phyloP scores from a whole-genome alignment of 176 grass and related monocot genomes.

The Aegilops umbellulata region DNA sequence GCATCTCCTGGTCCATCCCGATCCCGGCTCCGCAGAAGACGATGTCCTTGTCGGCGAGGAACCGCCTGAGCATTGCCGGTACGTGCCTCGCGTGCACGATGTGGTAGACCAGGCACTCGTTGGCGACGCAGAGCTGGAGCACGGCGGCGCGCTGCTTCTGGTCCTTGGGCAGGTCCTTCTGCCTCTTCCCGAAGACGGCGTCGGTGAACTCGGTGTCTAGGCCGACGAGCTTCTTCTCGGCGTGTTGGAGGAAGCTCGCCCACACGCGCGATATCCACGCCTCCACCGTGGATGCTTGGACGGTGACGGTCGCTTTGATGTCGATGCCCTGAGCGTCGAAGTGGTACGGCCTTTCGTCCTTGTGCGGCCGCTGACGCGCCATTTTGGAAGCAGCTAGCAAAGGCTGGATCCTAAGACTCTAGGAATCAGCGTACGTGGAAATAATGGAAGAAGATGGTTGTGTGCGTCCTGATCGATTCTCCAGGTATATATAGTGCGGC shows the following conservation, averaged over 20 bases:
- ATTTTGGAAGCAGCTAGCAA: too few species aligned
- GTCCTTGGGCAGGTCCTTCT: neutral
- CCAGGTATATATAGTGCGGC: too few species aligned
- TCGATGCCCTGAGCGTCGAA: neutral
- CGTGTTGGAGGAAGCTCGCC: neutral
- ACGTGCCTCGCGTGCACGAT: neutral
- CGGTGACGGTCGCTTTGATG: neutral
- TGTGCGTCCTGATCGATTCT: too few species aligned
- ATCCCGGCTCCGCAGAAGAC: neutral
- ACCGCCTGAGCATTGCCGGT: neutral
- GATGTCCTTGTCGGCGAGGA: neutral
- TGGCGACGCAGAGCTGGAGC: neutral
- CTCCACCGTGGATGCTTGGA: neutral
- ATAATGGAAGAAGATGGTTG: too few species aligned
- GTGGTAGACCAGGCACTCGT: neutral
- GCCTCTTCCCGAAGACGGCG: neutral
- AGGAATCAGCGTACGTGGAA: too few species aligned
- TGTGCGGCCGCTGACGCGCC: too few species aligned
- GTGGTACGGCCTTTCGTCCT: too few species aligned
- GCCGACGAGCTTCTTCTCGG: neutral
- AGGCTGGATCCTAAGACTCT: too few species aligned
- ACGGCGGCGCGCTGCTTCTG: neutral
- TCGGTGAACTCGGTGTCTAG: neutral
- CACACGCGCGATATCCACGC: neutral
- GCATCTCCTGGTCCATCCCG: neutral